Base-by-base conservation (phyloP, 2,329 filamentous ascomycete species). In the Ceratocystiopsis brevicomis region DNA sequence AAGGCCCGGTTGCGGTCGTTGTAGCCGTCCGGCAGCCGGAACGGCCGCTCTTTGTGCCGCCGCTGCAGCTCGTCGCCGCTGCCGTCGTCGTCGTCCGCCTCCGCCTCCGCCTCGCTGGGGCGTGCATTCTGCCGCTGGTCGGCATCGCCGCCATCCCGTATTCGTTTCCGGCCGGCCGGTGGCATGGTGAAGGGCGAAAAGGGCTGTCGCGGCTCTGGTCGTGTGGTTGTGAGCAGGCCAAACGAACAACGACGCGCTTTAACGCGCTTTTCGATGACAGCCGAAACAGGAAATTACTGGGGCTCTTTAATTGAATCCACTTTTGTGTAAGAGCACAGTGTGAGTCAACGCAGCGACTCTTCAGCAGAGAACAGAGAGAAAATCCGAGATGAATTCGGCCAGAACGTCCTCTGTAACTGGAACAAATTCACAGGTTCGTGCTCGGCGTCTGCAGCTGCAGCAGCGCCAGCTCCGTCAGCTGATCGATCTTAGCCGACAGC, bases 1-100 rank as follows among this genome's bases (percentile, higher is more conserved):
- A 98, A 94, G 10, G 88, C 87, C 45, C 85, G 79, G 57, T 95
- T 82, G 48, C 69, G 69, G 56, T 92, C 66, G 44, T 58, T 56
- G 53, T 71, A 73, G 18, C 60, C 57, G 1, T 50, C 49, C 3
- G 54, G 54, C 12, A 61, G 44, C 11, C 30, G 32, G 46, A 46
- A 48, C 6, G 33, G 6, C 32, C 37, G 14, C 25, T 38, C 11
- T 10, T 21, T 14, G 37, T 3, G 18, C 18, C 18, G 37, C 9
- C 12, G 17, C 17, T 15, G 37, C 37, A 4, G 18, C 37, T 17
- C 18, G 18, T 9, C 18, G 37, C 9, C 37, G 37, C 4, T 15
- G 17, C 17, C 37, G 6, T 21, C 37, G 6, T 18, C 17, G 16
- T 17, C 37, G 37, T 19, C 37, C 12, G 10, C n/a, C n/a, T n/a